Percentiles rank a stretch among this genome's conserved stretches.
These are phyloP conservation scores for Trichoderma erinaceum DNA, from an alignment of 495 filamentous ascomycete species.

Conservation along the genomic window DNA sequence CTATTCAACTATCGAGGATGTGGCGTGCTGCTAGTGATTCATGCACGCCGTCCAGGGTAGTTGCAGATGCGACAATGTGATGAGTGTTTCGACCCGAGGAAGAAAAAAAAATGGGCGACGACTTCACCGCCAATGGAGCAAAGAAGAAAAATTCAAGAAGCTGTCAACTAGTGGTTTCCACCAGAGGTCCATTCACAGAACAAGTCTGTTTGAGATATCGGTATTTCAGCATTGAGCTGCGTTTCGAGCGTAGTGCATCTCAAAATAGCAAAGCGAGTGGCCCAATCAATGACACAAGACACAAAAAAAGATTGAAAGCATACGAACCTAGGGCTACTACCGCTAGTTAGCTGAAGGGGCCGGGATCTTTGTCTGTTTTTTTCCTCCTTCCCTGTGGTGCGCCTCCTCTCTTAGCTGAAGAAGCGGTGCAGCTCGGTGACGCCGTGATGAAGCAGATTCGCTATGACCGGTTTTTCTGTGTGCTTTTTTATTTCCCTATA, in stretches of 20 bases:
- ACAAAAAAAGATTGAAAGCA: neutral
- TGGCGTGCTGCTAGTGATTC: neutral
- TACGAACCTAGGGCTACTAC: neutral
- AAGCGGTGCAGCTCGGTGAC: constrained; percentile 9
- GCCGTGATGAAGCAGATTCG: constrained; percentile 5
- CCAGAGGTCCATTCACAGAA: neutral
- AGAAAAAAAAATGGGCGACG: neutral
- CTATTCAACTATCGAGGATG: too few species aligned
- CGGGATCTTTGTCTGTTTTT: neutral
- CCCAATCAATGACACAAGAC: neutral
- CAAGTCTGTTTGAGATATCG: neutral
- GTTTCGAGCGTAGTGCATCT: neutral
- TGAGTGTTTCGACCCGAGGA: neutral
- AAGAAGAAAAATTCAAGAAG: neutral
- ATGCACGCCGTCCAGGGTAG: constrained; percentile 11
- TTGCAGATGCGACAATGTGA: neutral
- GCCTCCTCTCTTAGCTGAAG: neutral
- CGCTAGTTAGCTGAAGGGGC: neutral
- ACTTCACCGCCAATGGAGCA: constrained; percentile 9
- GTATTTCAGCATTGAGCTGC: neutral
- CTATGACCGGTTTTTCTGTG: neutral
- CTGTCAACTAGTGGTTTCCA: constrained; percentile 1
- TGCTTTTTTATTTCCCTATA: neutral
- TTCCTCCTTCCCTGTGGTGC: neutral
- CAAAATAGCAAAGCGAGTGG: neutral